Percentiles rank a stretch among this genome's conserved stretches.
Evolutionary conservation across 2,329 filamentous ascomycete species (phyloP).

Genomic region (Exophiala mesophila): DNA sequence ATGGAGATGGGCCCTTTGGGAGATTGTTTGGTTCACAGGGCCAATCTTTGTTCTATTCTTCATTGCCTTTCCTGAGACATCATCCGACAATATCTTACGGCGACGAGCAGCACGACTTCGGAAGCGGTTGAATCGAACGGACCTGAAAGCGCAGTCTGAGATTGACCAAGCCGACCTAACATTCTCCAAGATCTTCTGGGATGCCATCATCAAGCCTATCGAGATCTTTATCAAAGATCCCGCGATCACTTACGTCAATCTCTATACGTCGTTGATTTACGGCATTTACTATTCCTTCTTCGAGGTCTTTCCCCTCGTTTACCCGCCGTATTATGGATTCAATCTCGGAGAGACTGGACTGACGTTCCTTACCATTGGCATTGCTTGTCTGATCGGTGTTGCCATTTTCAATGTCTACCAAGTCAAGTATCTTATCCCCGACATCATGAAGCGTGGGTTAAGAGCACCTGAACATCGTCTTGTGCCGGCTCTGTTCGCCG

Average conservation of each 20-base stretch:
- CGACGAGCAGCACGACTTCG: constrained; percentile 57
- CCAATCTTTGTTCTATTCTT: constrained; percentile 57
- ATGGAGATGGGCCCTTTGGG: constrained; percentile 58
- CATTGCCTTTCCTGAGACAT: constrained; percentile 61
- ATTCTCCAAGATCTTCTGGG: constrained; percentile 36
- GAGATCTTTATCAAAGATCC: constrained; percentile 59
- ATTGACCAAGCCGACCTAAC: constrained; percentile 55
- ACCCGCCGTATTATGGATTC: constrained; percentile 54
- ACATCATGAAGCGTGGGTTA: constrained; percentile 44
- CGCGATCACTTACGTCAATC: constrained; percentile 55
- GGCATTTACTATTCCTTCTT: constrained; percentile 52
- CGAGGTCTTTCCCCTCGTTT: constrained; percentile 62
- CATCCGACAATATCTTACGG: constrained; percentile 54
- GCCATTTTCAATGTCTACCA: constrained; percentile 49
- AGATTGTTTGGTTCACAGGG: constrained; percentile 57
- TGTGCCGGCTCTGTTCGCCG: constrained; percentile 50
- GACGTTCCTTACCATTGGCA: constrained; percentile 56
- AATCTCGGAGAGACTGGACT: constrained; percentile 54
- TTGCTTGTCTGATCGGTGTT: constrained; percentile 51
- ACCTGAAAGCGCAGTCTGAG: constrained; percentile 58
- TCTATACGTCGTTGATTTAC: constrained; percentile 58
- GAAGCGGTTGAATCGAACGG: constrained; percentile 50
- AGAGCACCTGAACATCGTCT: constrained; percentile 47
- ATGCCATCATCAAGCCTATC: constrained; percentile 57
- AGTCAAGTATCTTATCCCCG: constrained; percentile 47